A percentile compares a stretch with the other conserved stretches of the same genome.
These are phyloP conservation scores for Mucor sp. DNA, from an alignment of 371 early-diverging fungal genomes.

Conservation along the genomic window DNA sequence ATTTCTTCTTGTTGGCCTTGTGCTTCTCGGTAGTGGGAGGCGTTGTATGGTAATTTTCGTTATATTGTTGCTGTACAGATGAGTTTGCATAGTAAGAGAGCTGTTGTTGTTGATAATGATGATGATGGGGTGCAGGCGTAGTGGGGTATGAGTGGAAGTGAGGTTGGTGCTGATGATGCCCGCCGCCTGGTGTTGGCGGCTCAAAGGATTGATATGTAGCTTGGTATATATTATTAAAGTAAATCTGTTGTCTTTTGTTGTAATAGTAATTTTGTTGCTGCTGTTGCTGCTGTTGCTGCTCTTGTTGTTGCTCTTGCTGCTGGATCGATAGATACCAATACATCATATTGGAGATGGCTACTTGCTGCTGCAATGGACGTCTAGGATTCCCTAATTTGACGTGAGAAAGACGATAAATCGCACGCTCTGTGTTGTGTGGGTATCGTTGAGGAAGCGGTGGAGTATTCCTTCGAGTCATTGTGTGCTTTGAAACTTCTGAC, in stretches of 20 bases:
- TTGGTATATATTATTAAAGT: conserved; percentile 8
- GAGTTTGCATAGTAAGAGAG: background rate
- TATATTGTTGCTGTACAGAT: background rate
- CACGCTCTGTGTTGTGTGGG: conserved; percentile 62
- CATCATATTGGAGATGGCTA: conserved; percentile 79
- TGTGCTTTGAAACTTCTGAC: background rate
- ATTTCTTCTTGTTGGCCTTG: conserved; percentile 8
- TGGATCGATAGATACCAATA: conserved; percentile 63
- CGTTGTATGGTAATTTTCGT: background rate
- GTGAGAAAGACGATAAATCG: conserved; percentile 71
- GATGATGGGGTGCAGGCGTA: background rate
- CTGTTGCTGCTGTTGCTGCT: background rate
- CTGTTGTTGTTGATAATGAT: background rate
- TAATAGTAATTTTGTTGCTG: background rate
- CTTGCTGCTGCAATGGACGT: conserved; percentile 73
- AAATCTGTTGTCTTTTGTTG: background rate
- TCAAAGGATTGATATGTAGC: conserved; percentile 4
- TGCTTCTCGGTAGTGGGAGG: background rate
- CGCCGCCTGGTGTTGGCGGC: background rate
- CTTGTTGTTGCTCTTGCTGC: background rate
- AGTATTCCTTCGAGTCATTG: background rate
- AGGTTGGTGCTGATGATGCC: conserved; percentile 1
- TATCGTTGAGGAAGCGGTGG: conserved; percentile 21
- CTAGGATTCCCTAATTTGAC: conserved; percentile 68
- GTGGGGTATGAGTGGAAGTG: background rate